These are phyloP conservation scores for Leucocoprinus leucothites DNA, from an alignment of 768 basidiomycete species.

Conservation along the genomic window DNA sequence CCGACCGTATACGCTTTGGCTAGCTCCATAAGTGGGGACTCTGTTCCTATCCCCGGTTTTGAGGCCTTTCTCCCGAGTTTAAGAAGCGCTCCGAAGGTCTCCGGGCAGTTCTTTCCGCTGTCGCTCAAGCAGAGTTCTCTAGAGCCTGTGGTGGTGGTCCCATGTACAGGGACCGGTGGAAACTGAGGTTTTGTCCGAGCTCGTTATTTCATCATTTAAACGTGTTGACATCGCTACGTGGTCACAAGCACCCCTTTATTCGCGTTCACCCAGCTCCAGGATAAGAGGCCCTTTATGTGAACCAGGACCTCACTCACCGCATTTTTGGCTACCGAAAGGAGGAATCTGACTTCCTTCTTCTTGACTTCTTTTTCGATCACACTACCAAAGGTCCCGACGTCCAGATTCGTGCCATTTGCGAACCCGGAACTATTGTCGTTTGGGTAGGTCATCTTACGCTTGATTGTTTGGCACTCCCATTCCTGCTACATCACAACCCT, in stretches of 20 bases:
- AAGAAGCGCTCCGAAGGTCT: conserved; percentile 56
- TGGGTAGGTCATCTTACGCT: conserved; percentile 37
- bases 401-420: conserved; percentile 46
- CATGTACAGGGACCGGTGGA: conserved; percentile 48
- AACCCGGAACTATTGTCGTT: conserved; percentile 53
- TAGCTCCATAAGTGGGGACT: conserved; percentile 38
- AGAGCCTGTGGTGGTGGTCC: conserved; percentile 40
- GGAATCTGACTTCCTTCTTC: conserved; percentile 45
- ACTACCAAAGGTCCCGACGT: conserved; percentile 48
- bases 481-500: not conserved
- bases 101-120: conserved; percentile 52
- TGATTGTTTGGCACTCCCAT: not conserved
- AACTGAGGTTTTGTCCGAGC: conserved; percentile 29
- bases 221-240: not conserved
- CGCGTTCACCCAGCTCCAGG: conserved; percentile 59
- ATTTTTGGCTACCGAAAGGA: conserved; percentile 53
- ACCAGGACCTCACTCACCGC: conserved; percentile 49
- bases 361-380: conserved; percentile 54
- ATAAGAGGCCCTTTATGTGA: conserved; percentile 60
- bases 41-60: conserved; percentile 54
- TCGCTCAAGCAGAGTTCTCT: conserved; percentile 48
- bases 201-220: not conserved
- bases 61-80: conserved; percentile 61
- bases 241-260: conserved; percentile 46
- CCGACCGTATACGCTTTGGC: no score